These are phyloP conservation scores for Tetrapisispora taiwanensis DNA, from an alignment of 805 yeast genomes.

Conservation along the genomic window DNA sequence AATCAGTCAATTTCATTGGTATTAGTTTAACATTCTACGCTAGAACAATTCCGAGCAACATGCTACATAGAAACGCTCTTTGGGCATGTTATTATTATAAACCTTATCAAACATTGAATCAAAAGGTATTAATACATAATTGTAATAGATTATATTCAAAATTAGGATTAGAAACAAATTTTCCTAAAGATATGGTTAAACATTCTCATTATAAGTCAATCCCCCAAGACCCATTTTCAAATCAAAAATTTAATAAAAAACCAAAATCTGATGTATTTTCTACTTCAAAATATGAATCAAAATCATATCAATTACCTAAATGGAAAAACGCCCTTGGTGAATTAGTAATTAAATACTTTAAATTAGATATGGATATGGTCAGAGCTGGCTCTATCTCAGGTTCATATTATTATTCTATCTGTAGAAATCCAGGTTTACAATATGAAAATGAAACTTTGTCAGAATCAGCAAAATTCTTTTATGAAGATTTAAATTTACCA, in stretches of 20 bases:
- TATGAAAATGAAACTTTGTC: slow-evolving; percentile 64
- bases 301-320: slow-evolving; percentile 33
- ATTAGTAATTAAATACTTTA: slow-evolving; percentile 45
- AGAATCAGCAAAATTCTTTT: slow-evolving; percentile 72
- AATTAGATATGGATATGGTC: slow-evolving; percentile 82
- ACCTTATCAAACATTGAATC: neutral
- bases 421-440: slow-evolving; percentile 75
- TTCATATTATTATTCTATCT: slow-evolving; percentile 71
- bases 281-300: slow-evolving; percentile 32
- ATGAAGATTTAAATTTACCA: slow-evolving; percentile 73
- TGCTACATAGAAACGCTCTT: neutral
- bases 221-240: slow-evolving; percentile 16
- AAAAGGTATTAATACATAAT: neutral
- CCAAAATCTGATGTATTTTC: slow-evolving; percentile 29
- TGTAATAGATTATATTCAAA: neutral
- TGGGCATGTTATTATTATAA: neutral
- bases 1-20: too few species aligned
- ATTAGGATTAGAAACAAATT: slow-evolving; percentile 5
- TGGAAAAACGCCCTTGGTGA: slow-evolving; percentile 57
- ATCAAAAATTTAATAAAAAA: slow-evolving; percentile 22
- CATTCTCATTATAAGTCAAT: slow-evolving; percentile 16
- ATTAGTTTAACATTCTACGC: too few species aligned
- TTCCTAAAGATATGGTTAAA: slow-evolving; percentile 21
- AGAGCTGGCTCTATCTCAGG: slow-evolving; percentile 95
- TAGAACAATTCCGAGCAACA: neutral